phyloP scores from a whole-genome alignment of 345 rosid species.

The Acer saccharum region DNA sequence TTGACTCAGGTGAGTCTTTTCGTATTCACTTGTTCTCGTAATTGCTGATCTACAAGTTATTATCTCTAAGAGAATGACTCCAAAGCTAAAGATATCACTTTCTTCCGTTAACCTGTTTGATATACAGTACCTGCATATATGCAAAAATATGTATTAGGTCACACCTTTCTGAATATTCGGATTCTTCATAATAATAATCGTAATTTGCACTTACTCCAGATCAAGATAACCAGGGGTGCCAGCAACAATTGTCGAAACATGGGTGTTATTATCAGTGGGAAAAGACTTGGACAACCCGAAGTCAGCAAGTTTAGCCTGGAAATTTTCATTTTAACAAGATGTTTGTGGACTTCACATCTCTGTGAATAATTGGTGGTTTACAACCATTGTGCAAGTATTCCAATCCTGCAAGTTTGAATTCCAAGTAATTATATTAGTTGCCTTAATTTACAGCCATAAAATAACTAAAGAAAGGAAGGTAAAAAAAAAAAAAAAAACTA shows the following conservation, averaged over 20 bases:
- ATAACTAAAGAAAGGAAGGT: not conserved
- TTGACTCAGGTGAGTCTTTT: conserved; percentile 14
- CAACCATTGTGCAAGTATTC: conserved; percentile 38
- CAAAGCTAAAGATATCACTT: conserved; percentile 27
- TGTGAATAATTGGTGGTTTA: conserved; percentile 34
- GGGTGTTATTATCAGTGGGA: conserved; percentile 32
- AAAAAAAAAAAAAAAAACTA: no score
- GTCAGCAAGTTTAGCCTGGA: conserved; percentile 55
- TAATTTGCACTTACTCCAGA: conserved; percentile 40
- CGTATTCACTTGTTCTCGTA: not conserved
- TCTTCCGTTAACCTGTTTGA: conserved; percentile 5
- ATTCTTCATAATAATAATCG: not conserved
- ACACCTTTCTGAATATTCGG: not conserved
- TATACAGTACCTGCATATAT: conserved; percentile 6
- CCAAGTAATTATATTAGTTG: not conserved
- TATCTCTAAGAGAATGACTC: conserved; percentile 22
- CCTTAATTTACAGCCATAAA: not conserved
- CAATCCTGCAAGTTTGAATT: conserved; percentile 30
- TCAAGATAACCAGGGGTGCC: conserved; percentile 57
- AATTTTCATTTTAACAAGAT: conserved; percentile 45
- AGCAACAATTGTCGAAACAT: conserved; percentile 38
- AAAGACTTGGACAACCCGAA: conserved; percentile 49
- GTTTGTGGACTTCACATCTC: conserved; percentile 52
- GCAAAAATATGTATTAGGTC: not conserved
- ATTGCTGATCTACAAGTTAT: conserved; percentile 16